Evolutionary conservation across 805 yeast species (phyloP), one percentile per base, ranked within the genome.

Genomic region (Kodamaea kakaduensis): DNA sequence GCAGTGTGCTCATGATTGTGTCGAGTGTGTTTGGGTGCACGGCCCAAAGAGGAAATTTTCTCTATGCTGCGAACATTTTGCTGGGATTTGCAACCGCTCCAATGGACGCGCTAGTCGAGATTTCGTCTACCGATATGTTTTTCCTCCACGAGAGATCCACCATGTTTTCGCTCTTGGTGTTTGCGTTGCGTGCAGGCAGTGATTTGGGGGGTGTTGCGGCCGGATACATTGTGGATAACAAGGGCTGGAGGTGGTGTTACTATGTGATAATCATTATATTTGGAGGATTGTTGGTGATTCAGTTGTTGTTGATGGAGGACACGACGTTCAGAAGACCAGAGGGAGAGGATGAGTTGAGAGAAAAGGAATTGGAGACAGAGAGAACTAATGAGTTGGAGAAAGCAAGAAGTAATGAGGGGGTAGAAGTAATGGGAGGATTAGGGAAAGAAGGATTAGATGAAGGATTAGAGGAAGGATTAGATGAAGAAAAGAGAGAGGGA

Each of bases 81-180:
- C 32, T 46, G 5, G 69, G 69, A 1, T 51, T 68, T 15, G 55
- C 69, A 7, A 71, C 73, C 7, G 64, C 73, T 16, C 64, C 71
- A 2, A 59, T 65, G 8, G 73, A 68, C 43, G 69, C 76, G 3
- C 64, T 70, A 44, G 72, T 67, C 9, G 76, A 67, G 38, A 57
- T 69, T 9, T 60, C 72, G 10, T 53, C 72, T 15, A 62, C 72
- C 15, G 64, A 64, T 34, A 63, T 71, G 1, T 70, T 68, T 42
- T 70, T 64, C 49, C 64, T 65, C 33, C 75, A 70, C 45, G 64
- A 55, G 50, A 57, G 61, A 51, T 67, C 59, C 30, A 64, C 48
- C 29, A 61, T 45, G 39, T 58, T 51, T 44, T 44, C 61, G 5
- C 49, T 48, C 41, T 39, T 61, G 21, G 46, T 69, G 4, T 56